Evolutionary conservation across 2,329 filamentous ascomycete species (phyloP), one percentile per base, ranked within the genome.

Genomic region (Claviceps africana): DNA sequence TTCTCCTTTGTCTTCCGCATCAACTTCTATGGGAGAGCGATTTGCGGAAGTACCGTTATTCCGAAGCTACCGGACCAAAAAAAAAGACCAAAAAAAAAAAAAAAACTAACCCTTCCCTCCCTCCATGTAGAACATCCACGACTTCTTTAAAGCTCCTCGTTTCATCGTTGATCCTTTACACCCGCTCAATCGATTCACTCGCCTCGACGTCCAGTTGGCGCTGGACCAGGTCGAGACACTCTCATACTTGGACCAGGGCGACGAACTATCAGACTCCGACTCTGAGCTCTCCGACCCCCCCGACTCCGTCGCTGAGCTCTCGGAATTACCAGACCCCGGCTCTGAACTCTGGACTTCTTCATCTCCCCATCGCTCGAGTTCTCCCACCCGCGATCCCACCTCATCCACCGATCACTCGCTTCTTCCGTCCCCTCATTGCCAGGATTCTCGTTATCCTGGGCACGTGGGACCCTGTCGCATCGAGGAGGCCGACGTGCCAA

Each of bases 41-140:
- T 5, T 31, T 19, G 40, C 58, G 56, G 59, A 51, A 50, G 46
- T 56, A 11, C 52, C 47, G 22, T 60, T 61, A 51, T 52, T 60
- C 59, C 59, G 55, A 15, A 15, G 7, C n/a, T 39, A 25, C 22
- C 11, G n/a, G n/a, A n/a, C n/a, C n/a, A n/a, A n/a, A n/a, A n/a
- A n/a, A n/a, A n/a, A n/a, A n/a, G n/a, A n/a, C n/a, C n/a, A n/a
- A n/a, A n/a, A n/a, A n/a, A n/a, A n/a, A n/a, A n/a, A 37, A 37
- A 25, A n/a, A 31, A 51, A 50, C 59, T 61, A 58, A 61, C 56
- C 54, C 56, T 60, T 60, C 31, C 25, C 43, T 39, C 33, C n/a
- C n/a, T 48, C n/a, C 19, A 22, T 33, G 17, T 21, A 58, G 57
- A 28, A 58, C 37, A 51, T 59, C 22, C 58, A 58, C 56, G 30